Percentiles rank a stretch among this genome's conserved stretches.
Conservation (phyloP, 306 rosid species). For the Alnus rubra region DNA sequence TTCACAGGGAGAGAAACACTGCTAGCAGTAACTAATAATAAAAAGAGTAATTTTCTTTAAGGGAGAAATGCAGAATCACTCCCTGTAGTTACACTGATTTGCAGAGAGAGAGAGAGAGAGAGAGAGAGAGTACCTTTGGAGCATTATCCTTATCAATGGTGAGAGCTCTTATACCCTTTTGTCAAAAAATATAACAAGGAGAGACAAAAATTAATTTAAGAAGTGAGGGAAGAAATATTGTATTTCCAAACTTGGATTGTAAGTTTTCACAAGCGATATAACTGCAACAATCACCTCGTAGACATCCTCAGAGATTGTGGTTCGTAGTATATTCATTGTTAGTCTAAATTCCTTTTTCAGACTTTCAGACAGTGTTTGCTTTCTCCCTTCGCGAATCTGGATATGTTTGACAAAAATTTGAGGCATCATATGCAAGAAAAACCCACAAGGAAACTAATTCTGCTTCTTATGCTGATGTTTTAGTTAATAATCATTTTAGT, state of each 20-base stretch:
- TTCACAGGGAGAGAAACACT: not conserved
- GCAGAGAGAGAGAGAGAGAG: not conserved
- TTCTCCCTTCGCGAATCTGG: slow-evolving; percentile 83
- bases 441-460: not conserved
- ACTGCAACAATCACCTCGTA: slow-evolving; percentile 68
- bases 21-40: not conserved
- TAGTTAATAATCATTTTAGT: not conserved
- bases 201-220: slow-evolving; percentile 30
- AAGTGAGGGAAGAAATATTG: not conserved
- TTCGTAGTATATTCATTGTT: slow-evolving; percentile 66
- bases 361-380: slow-evolving; percentile 71
- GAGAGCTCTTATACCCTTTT: slow-evolving; percentile 92
- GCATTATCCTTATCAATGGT: slow-evolving; percentile 91
- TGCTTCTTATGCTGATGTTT: not conserved
- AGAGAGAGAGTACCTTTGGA: slow-evolving; percentile 67
- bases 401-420: slow-evolving; percentile 20
- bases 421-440: slow-evolving; percentile 27
- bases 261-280: slow-evolving; percentile 3
- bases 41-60: not conserved
- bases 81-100: too few relatives aligned
- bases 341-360: slow-evolving; percentile 79
- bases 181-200: slow-evolving; percentile 32
- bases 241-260: not conserved
- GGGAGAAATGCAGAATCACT: too few relatives aligned
- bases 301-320: slow-evolving; percentile 72